A percentile compares a stretch with the other conserved stretches of the same genome.
These are phyloP conservation scores for Paratinospora sagittata DNA, from an alignment of 164 flowering plant genomes.

Conservation along the genomic window DNA sequence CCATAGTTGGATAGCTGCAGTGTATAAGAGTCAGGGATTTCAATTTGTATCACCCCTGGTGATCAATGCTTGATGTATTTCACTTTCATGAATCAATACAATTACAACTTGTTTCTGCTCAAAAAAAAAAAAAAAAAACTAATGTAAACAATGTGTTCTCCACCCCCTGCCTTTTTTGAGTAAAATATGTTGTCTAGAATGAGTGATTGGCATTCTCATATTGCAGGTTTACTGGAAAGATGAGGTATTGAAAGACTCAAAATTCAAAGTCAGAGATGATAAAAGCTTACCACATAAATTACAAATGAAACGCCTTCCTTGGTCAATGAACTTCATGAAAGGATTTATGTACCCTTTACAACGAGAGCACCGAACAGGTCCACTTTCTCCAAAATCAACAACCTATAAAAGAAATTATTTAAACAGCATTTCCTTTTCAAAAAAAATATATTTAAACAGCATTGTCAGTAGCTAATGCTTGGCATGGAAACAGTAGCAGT, in stretches of 20 bases:
- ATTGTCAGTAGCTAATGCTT: neutral
- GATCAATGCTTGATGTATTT: too few relatives aligned
- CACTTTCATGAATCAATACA: too few relatives aligned
- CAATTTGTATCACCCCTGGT: too few relatives aligned
- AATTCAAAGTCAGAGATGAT: neutral
- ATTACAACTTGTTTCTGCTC: too few relatives aligned
- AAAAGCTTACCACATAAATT: constrained; percentile 84
- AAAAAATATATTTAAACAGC: neutral
- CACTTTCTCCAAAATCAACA: constrained; percentile 96
- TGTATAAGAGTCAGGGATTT: too few relatives aligned
- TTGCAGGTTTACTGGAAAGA: neutral
- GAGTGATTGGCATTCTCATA: neutral
- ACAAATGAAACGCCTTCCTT: constrained; percentile 88
- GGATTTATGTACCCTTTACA: constrained; percentile 98
- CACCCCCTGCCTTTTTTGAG: neutral
- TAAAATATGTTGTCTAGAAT: neutral
- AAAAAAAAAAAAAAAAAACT: too few relatives aligned
- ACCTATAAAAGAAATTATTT: constrained; percentile 35
- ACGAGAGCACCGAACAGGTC: constrained; percentile 97
- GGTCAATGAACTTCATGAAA: constrained; percentile 94
- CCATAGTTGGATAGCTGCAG: too few relatives aligned
- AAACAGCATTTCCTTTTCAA: neutral
- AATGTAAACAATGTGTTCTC: too few relatives aligned
- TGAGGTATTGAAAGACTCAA: neutral
- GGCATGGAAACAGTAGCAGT: neutral